Evolutionary conservation across 73 alveolate species (phyloP), one percentile per base, ranked within the genome.

Genomic region (Symbiodinium pilosum): DNA sequence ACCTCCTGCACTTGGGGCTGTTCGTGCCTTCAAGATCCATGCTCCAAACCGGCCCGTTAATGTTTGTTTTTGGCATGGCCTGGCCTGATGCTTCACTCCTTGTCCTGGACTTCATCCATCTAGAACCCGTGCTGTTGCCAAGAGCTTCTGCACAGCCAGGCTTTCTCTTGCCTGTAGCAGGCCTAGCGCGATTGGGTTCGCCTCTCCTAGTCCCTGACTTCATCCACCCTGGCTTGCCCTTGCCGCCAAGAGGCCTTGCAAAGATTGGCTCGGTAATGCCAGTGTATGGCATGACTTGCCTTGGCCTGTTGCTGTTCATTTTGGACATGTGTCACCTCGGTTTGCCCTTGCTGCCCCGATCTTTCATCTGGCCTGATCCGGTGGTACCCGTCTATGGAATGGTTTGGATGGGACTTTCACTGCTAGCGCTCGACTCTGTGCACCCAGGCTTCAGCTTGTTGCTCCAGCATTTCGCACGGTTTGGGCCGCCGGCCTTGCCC

Each of bases 241-340:
- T 54, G 41, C 34, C n/a, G 24, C 93, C 32, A 16, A 43, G 42
- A 21, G 71, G 93, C 73, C 43, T 12, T 40, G 93, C 86, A 21
- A 93, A n/a, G 0, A 32, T 36, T 2, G 99, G 93, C 18, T 83
- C 40, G 3, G 26, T 43, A 21, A 51, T 41, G 52, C 43, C 86
- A 14, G 93, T 54, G 30, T 93, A 11, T 40, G 99, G 99, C 54
- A 93, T 83, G 91, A 28, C 84, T 20, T 21, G 98, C 38, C 64
- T 36, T 11, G 98, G 38, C 30, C 54, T 51, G 32, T 16, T 18
- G 18, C 30, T n/a, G 68, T 84, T 71, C 3, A 43, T 43, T n/a
- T 68, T 42, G 68, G 98, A 93, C 92, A 32, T 43, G 40, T 84
- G 64, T 0, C 93, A 93, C 42, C 56, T 93, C 38, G 99, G 99